These are phyloP conservation scores for Cladosporium colombiae DNA, from an alignment of 2,329 filamentous ascomycete species.

Conservation along the genomic window DNA sequence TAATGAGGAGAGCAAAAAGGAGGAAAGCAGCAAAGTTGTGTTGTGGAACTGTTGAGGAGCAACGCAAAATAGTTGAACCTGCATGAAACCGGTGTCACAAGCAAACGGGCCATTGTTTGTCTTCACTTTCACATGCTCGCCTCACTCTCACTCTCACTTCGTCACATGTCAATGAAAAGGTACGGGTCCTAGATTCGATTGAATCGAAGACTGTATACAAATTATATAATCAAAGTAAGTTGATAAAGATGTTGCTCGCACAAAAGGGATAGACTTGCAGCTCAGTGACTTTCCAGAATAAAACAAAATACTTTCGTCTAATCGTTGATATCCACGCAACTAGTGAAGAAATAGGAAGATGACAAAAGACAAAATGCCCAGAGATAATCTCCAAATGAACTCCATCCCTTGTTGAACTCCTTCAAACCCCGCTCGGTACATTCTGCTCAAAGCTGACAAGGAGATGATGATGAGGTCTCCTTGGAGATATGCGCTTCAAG, in stretches of 20 bases:
- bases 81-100: conserved; percentile 4
- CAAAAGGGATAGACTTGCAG: background rate
- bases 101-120: conserved; percentile 4
- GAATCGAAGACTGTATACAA: background rate
- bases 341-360: background rate
- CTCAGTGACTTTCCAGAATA: background rate
- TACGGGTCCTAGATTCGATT: background rate
- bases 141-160: background rate
- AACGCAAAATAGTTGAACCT: background rate
- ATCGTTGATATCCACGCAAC: conserved; percentile 12
- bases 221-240: background rate
- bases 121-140: conserved; percentile 1
- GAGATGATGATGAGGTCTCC: background rate
- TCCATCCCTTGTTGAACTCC: background rate
- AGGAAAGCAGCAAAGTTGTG: background rate
- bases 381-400: background rate
- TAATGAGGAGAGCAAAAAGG: background rate
- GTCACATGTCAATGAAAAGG: background rate
- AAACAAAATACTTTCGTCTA: conserved; percentile 19
- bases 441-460: conserved; percentile 8
- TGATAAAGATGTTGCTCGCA: background rate
- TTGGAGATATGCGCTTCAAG: conserved; percentile 2
- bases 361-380: background rate
- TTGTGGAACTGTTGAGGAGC: background rate
- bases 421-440: background rate